phyloP scores from a whole-genome alignment of 2,329 filamentous ascomycete genomes.

The Sclerotinia minor region DNA sequence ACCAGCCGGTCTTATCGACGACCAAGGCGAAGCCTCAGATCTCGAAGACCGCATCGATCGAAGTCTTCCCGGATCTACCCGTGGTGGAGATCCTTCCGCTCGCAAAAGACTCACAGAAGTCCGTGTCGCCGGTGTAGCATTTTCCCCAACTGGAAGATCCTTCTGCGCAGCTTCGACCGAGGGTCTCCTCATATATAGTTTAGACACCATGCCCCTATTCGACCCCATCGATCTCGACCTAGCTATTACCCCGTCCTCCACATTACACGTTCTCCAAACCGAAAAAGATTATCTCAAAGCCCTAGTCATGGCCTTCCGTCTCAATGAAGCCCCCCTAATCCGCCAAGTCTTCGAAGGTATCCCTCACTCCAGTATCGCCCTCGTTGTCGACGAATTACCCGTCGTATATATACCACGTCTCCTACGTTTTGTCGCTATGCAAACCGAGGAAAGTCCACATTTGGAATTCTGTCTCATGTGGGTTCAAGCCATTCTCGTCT shows the following conservation, averaged over 20 bases:
- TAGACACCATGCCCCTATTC: slow-evolving; percentile 82
- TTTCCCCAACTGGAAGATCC: slow-evolving; percentile 82
- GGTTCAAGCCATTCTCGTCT: slow-evolving; percentile 80
- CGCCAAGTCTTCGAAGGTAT: slow-evolving; percentile 83
- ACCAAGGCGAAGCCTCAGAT: slow-evolving; percentile 84
- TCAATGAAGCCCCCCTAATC: slow-evolving; percentile 82
- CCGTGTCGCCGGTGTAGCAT: slow-evolving; percentile 78
- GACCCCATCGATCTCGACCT: slow-evolving; percentile 97
- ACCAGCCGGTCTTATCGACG: slow-evolving; percentile 79
- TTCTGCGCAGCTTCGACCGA: slow-evolving; percentile 97
- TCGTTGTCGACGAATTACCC: slow-evolving; percentile 78
- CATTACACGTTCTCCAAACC: slow-evolving; percentile 64
- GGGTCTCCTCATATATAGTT: slow-evolving; percentile 87
- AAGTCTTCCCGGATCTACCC: slow-evolving; percentile 79
- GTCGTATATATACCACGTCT: slow-evolving; percentile 82
- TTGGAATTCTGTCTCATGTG: slow-evolving; percentile 93
- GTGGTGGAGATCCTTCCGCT: slow-evolving; percentile 77
- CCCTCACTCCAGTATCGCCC: slow-evolving; percentile 69
- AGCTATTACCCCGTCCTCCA: slow-evolving; percentile 85
- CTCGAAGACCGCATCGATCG: slow-evolving; percentile 79
- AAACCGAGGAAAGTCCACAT: slow-evolving; percentile 87
- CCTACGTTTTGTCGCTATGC: slow-evolving; percentile 81
- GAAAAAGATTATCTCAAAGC: slow-evolving; percentile 86
- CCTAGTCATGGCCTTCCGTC: slow-evolving; percentile 92
- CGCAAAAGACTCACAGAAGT: slow-evolving; percentile 79